Base-by-base conservation (phyloP, 495 filamentous ascomycete species). In the Podospora bellae-mahoneyi region DNA sequence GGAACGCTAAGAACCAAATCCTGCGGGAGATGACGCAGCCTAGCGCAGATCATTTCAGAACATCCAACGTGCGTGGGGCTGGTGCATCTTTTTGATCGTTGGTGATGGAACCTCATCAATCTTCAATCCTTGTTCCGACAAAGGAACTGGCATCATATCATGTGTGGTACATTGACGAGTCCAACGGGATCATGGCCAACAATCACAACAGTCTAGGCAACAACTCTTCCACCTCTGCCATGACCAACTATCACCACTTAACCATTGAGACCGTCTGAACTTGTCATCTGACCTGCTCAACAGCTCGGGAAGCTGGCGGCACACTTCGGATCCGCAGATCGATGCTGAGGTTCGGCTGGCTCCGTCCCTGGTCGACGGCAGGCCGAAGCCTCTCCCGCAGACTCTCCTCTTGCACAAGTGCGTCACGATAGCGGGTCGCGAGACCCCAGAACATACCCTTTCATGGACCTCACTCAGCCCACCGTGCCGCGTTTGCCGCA, bases 1-100 rank as follows among this genome's bases (percentile, higher is more conserved):
- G 39, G 39, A 48, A 48, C 39, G 39, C 39, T 48, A 48, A 32
- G 30, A 32, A 7, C 0, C 16, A 13, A 56, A 56, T 5, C 16
- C 54, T 19, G 20, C 27, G 58, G 59, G 23, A 7, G 16, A 61
- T 61, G 59, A 61, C 59, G 59, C 59, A 16, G 39, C 39, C 39
- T 48, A 61, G 59, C 27, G 59, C 59, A 61, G 59, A 61, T 61
- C 59, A 61, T 61, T 61, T 61, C 32, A 61, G 59, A 61, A 61
- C 26, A 26, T 28, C 20, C 20, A 28, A 58, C 23, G 1, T 20
- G 19, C 19, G 10, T 58, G n/a, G 56, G 19, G 19, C 6, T 27
- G 23, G 56, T 58, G 19, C 56, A 20, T 58, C 2, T 60, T 27
- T 30, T 7, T 23, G 23, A 23, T 20, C 18, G 39, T 48, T 48